phyloP scores from a whole-genome alignment of 495 filamentous ascomycete species.

The Paragyromitra xinjiangensis region DNA sequence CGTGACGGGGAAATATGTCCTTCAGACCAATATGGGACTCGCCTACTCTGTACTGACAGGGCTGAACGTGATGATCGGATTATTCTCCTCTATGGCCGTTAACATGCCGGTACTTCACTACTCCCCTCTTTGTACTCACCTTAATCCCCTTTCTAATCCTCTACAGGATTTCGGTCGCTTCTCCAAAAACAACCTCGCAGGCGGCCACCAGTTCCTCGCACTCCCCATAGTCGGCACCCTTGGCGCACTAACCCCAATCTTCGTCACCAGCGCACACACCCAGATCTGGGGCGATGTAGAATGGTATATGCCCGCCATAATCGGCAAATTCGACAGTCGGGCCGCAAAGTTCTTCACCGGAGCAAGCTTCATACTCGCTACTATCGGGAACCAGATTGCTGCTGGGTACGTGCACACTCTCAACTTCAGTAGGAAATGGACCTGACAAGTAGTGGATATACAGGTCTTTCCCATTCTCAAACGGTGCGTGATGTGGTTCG shows the following conservation, averaged over 20 bases:
- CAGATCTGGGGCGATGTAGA: slow-evolving; percentile 60
- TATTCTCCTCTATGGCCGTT: slow-evolving; percentile 61
- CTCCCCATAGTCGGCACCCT: slow-evolving; percentile 61
- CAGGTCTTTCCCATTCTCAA: slow-evolving; percentile 59
- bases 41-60: slow-evolving; percentile 61
- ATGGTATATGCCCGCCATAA: slow-evolving; percentile 61
- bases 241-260: slow-evolving; percentile 60
- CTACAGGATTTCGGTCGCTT: slow-evolving; percentile 59
- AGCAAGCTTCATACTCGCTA: slow-evolving; percentile 60
- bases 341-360: slow-evolving; percentile 61
- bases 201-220: slow-evolving; percentile 59
- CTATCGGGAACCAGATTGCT: slow-evolving; percentile 61
- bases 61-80: slow-evolving; percentile 62
- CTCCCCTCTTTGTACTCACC: neutral
- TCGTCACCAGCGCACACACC: slow-evolving; percentile 59
- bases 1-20: slow-evolving; percentile 56
- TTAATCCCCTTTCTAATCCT: neutral
- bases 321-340: slow-evolving; percentile 60
- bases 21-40: slow-evolving; percentile 61
- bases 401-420: slow-evolving; percentile 43
- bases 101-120: slow-evolving; percentile 59
- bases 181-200: slow-evolving; percentile 58
- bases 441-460: neutral
- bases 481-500: slow-evolving; percentile 53
- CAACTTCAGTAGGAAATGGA: too few species aligned